Base-by-base conservation (phyloP, 1,139 yeast genomes). In the Wickerhamomyces sp. region DNA sequence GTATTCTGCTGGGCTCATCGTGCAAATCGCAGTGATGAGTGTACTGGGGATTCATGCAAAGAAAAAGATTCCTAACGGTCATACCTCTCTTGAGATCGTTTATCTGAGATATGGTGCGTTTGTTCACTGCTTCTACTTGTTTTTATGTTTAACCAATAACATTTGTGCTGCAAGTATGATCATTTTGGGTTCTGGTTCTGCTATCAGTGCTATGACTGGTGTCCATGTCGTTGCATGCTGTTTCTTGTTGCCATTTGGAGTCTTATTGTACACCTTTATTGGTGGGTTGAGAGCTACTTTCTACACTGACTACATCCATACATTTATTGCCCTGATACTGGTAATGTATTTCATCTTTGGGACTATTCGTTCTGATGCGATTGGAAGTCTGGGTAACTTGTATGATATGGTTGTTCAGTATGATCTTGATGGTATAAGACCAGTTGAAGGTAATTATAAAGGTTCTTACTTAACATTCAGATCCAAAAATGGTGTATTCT, bases 221-320 rank as follows among this genome's bases (percentile, higher is more conserved):
- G 47, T 65, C 33, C 62, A 65, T 37, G 56, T 60, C 36, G 71
- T 69, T 15, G 78, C 77, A 20, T 72, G 74, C 4, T 67, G 72
- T 59, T 61, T 72, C 43, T 54, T 65, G 37, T 60, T 65, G 37
- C 68, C 68, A n/a, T 61, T 65, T 46, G 68, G 68, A 5, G 69
- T 65, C 14, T 45, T 64, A 28, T 42, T 61, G 28, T 65, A 65
- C 46, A 66, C 72, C 3, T 54, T 63, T n/a, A 61, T 64, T 41
- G 72, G 71, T 19, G 72, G 72, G 3, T 57, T 68, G 41, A 65
- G 64, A 43, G 67, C 72, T 13, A 67, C 72, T 3, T 67, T 67
- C 40, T 58, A 64, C 33, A 64, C 69, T 18, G 69, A 65, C 44
- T 64, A 54, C 42, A 61, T 61, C 7, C 69, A 65, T 38, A 52